Evolutionary conservation across 108 stramenopile species (phyloP), one percentile per base, ranked within the genome.

Genomic region (Skeletonema marinoi): DNA sequence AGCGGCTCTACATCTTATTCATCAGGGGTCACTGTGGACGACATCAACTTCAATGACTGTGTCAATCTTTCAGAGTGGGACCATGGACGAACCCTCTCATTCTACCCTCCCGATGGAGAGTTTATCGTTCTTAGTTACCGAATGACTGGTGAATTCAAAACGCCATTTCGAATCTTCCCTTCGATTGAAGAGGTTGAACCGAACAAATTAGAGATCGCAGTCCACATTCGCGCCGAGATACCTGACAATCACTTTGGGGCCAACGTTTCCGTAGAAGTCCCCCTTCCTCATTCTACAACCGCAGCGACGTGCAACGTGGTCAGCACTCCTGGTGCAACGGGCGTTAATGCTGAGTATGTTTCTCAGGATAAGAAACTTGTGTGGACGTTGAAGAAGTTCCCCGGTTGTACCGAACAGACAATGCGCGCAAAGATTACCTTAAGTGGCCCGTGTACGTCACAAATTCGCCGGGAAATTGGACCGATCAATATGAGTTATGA

Each of bases 31-130:
- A 79, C 86, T 32, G 88, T 98, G 12, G 97, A 99, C 68, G 99
- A 99, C 77, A 96, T 97, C 73, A 99, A 97, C 84, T 99, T 99
- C 87, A 96, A 99, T 85, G 98, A 99, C 73, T 97, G 98, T 82
- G 98, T 98, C 65, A 93, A 96, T 59, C 89, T 98, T 25, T 84
- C 90, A 32, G 98, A 99, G 74, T 99, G 98, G 81, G 99, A 98
- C 63, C 66, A 83, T 19, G 79, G 84, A 31, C 90, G 97, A 29
- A 91, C 91, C 3, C 90, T 99, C 6, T 88, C 87, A 64, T 98
- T 99, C 75, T 78, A 88, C 21, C 98, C 99, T 32, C 99, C 99
- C n/a, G 99, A 99, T 78, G 99, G 99, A 66, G 99, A 99, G 83
- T 99, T 99, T 78, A 89, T 96, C n/a, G 91, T 98, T 35, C 88